Base-by-base conservation (phyloP, 768 basidiomycete genomes). In the Panellus pusillus region DNA sequence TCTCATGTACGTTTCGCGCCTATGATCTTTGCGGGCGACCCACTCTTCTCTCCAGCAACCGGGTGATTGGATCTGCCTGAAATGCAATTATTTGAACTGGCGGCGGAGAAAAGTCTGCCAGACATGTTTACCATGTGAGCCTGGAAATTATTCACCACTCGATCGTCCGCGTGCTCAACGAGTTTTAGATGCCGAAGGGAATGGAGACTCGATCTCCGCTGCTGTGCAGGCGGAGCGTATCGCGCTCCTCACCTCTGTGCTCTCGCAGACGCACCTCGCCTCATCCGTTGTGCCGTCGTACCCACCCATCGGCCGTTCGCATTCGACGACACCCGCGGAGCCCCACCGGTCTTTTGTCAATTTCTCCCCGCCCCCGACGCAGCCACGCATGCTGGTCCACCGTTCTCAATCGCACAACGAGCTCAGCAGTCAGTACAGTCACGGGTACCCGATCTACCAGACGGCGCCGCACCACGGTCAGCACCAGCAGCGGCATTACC, bases 21-120 rank as follows among this genome's bases (percentile, higher is more conserved):
- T 43, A 24, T 6, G 24, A 24, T 35, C 36, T 44, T 14, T 39
- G 46, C 35, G 27, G 4, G 43, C 17, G 43, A 50, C 46, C 65
- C 39, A 57, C 42, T 53, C 6, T 48, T 46, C 36, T n/a, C 12
- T 57, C 49, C 61, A 80, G 79, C 86, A 89, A 75, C 86, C 86
- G 6, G 86, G 86, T 15, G 87, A 89, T 72, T 89, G 87, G 91
- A 78, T 90, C 51, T 93, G 91, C 70, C 74, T 77, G 59, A 89
- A 87, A 66, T 93, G 91, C 69, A 87, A 88, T 64, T 93, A 93
- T 71, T 70, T 91, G 60, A 93, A 93, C 67, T 93, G 91, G 91
- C 78, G 91, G 60, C 73, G 91, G 53, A 74, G 91, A 50, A 93
- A 93, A 70, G 91, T 93, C 54, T 93, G 91, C 72, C 91, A 93